Percentiles rank a stretch among this genome's conserved stretches.
Evolutionary conservation across 192 early-diverging fungal genomes (phyloP).

Genomic region (Borealophlyctis nickersoniae): DNA sequence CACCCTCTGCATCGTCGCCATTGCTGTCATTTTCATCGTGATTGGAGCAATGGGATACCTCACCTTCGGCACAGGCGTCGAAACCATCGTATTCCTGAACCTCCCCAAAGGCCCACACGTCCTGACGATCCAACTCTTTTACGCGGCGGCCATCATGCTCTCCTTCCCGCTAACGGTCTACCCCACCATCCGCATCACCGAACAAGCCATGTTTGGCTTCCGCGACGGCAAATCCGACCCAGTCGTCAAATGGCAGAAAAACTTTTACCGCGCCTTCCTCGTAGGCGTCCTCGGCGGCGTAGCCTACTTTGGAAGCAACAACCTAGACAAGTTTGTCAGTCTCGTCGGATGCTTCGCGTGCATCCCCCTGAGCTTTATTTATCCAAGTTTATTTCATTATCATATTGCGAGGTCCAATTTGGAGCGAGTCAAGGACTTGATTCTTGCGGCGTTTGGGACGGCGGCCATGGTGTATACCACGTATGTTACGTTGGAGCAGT

Average conservation of each 20-base stretch:
- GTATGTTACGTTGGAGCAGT: conserved; percentile 65
- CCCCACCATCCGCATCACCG: conserved; percentile 90
- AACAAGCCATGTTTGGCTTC: conserved; percentile 75
- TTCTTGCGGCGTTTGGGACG: conserved; percentile 65
- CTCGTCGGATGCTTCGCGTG: conserved; percentile 79
- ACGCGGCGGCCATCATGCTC: conserved; percentile 89
- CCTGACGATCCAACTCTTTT: conserved; percentile 73
- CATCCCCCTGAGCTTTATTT: conserved; percentile 75
- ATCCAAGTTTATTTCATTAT: conserved; percentile 83
- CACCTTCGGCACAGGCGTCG: conserved; percentile 78
- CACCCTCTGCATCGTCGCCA: conserved; percentile 70
- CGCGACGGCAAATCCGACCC: conserved; percentile 72
- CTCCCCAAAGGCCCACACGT: conserved; percentile 70
- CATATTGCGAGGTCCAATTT: conserved; percentile 32
- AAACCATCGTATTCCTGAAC: conserved; percentile 86
- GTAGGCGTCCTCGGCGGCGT: conserved; percentile 67
- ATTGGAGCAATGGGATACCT: conserved; percentile 81
- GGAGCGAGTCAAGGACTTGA: conserved; percentile 50
- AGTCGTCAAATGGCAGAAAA: conserved; percentile 84
- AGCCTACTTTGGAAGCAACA: conserved; percentile 70
- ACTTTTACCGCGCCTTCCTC: conserved; percentile 69
- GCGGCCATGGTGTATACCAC: conserved; percentile 80
- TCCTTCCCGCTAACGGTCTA: conserved; percentile 92
- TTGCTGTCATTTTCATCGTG: conserved; percentile 74
- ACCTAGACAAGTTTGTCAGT: conserved; percentile 79